A percentile compares a stretch with the other conserved stretches of the same genome.
phyloP scores from a whole-genome alignment of 169 alveolate species.

The Eimeria acervulina region DNA sequence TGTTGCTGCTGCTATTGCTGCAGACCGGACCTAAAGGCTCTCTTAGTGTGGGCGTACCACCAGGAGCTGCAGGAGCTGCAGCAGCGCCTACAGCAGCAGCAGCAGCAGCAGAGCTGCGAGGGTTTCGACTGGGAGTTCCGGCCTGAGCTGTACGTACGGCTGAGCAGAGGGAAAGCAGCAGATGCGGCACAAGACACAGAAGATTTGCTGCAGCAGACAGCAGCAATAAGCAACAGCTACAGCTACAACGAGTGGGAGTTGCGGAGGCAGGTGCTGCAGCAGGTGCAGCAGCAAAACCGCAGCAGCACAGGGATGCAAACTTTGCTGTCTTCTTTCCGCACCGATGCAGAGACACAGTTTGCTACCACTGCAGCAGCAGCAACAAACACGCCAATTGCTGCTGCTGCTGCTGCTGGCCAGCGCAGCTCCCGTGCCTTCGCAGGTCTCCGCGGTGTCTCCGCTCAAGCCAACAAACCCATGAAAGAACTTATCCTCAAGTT shows the following conservation, averaged over 20 bases:
- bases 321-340: neutral
- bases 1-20: neutral
- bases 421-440: neutral
- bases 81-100: slow-evolving; percentile 9
- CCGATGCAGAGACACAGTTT: slow-evolving; percentile 5
- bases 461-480: neutral
- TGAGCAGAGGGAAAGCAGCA: slow-evolving; percentile 8
- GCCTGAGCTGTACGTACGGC: slow-evolving; percentile 25
- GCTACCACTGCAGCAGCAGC: neutral
- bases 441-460: slow-evolving; percentile 7
- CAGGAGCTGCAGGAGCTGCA: slow-evolving; percentile 51
- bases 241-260: slow-evolving; percentile 12
- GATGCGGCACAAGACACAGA: slow-evolving; percentile 1
- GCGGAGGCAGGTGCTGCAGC: too few relatives aligned
- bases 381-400: neutral
- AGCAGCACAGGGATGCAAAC: neutral
- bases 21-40: neutral
- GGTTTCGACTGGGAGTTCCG: neutral
- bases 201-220: slow-evolving; percentile 28
- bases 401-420: slow-evolving; percentile 23
- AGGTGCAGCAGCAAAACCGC: too few relatives aligned
- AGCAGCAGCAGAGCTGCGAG: neutral
- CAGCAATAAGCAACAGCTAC: slow-evolving; percentile 14
- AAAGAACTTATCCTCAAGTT: neutral
- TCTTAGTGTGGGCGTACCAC: slow-evolving; percentile 18